Base-by-base conservation (phyloP, 495 filamentous ascomycete species). In the Aspergillus avenaceus region DNA sequence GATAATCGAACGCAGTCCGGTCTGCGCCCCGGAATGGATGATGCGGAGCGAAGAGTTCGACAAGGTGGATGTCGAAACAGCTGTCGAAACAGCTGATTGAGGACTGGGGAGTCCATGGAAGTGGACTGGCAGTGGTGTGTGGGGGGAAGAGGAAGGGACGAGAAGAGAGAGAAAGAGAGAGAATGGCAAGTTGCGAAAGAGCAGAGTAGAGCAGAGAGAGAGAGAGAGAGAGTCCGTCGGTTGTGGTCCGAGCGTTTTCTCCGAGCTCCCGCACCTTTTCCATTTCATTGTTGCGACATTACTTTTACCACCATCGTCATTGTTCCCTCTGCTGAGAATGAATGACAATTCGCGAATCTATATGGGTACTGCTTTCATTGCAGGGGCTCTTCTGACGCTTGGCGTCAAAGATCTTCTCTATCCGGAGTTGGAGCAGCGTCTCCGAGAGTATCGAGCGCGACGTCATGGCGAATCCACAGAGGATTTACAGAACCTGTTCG, bases 21-120 rank as follows among this genome's bases (percentile, higher is more conserved):
- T 48, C 53, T 48, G 49, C 53, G 55, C 44, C 37, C 36, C 21
- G 43, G 24, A 41, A 59, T 23, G 28, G 53, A 12, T 9, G 53
- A 40, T 27, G 59, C 48, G 8, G 63, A 53, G 31, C 76, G 78
- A 53, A 81, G 63, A 32, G 73, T 80, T 55, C 81, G 81, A 51
- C 88, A 90, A 23, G 72, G 66, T 21, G 72, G 71, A 60, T 87
- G 89, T 24, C 81, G 80, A 49, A 95, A 91, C 14, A 97, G 80
- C 66, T 86, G 85, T 52, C 84, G 78, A 58, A 98, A 91, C 65
- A 97, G 75, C 67, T 84, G 86, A 29, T 77, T 81, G 52, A 92
- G 75, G 36, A 87, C 64, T 29, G 84, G 84, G 19, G 89, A 90
- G 72, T 97, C 91, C 92, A 97, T 97, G 53, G 46, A 27, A 22